These are phyloP conservation scores for Colletotrichum karsti DNA, from an alignment of 2,329 filamentous ascomycete genomes.

Conservation along the genomic window DNA sequence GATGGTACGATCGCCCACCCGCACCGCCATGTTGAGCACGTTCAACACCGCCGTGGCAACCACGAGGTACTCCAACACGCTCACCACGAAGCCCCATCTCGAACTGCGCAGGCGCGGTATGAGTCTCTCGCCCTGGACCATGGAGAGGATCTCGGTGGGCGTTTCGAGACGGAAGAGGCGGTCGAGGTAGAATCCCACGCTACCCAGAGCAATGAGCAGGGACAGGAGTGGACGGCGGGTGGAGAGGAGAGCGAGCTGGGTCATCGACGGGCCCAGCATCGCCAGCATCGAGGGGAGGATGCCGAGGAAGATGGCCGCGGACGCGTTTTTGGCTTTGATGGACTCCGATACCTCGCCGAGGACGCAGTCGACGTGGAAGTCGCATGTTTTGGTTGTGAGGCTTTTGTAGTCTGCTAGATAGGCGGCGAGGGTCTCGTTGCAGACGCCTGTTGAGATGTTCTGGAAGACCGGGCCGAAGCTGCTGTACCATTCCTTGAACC, in stretches of 20 bases:
- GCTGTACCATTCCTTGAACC: background rate
- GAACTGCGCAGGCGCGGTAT: background rate
- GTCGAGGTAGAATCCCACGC: background rate
- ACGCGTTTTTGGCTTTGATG: background rate
- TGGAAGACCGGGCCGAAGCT: background rate
- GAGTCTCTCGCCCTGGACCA: background rate
- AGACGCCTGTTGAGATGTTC: background rate
- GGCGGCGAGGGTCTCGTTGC: background rate
- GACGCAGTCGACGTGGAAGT: background rate
- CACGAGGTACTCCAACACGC: background rate
- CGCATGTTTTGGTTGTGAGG: background rate
- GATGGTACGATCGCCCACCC: background rate
- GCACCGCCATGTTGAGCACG: background rate
- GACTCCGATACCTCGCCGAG: background rate
- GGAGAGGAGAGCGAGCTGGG: background rate
- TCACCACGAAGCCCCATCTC: background rate
- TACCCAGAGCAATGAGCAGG: background rate
- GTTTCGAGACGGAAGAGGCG: background rate
- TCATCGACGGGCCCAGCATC: background rate
- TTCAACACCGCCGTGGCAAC: background rate
- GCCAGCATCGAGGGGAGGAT: background rate
- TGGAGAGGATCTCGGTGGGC: background rate
- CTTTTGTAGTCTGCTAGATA: background rate
- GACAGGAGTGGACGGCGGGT: background rate
- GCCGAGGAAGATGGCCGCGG: background rate